phyloP scores from a whole-genome alignment of 176 grass and related monocot genomes.

The Tillandsia fasciculata region DNA sequence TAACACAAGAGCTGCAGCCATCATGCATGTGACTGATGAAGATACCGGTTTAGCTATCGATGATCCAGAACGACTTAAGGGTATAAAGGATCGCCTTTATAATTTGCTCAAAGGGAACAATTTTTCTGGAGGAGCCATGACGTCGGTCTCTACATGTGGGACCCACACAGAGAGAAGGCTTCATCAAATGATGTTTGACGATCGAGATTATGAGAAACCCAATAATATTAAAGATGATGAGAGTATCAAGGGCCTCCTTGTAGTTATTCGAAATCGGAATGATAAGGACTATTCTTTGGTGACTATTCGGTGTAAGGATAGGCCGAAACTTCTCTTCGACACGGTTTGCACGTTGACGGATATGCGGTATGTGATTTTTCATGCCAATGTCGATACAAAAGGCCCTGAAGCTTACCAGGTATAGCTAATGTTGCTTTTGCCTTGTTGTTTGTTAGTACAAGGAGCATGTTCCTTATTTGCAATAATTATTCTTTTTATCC shows the following conservation, averaged over 20 bases:
- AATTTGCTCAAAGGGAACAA: constrained; percentile 45
- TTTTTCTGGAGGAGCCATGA: constrained; percentile 24
- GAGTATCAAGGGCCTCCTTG: constrained; percentile 29
- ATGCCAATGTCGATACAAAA: constrained; percentile 61
- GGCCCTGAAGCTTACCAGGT: constrained; percentile 66
- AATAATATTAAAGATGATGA: constrained; percentile 14
- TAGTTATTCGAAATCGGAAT: constrained; percentile 59
- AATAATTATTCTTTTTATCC: not conserved
- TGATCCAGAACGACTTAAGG: constrained; percentile 23
- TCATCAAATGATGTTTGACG: constrained; percentile 80
- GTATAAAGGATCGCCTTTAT: constrained; percentile 43
- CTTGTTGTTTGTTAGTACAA: not conserved
- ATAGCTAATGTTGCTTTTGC: not conserved
- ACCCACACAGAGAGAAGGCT: constrained; percentile 55
- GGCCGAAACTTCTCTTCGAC: constrained; percentile 76
- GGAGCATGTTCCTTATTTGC: constrained; percentile 2
- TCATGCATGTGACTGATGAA: constrained; percentile 63
- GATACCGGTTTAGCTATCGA: constrained; percentile 35
- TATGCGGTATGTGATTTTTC: constrained; percentile 69
- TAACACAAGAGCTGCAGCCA: constrained; percentile 56
- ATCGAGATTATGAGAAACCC: constrained; percentile 34
- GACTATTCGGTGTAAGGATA: constrained; percentile 69
- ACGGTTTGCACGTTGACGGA: constrained; percentile 83
- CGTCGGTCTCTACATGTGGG: constrained; percentile 28
- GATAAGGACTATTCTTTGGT: constrained; percentile 84